Base-by-base conservation (phyloP, 1,139 yeast species). In the Magnusiomyces fungicola region DNA sequence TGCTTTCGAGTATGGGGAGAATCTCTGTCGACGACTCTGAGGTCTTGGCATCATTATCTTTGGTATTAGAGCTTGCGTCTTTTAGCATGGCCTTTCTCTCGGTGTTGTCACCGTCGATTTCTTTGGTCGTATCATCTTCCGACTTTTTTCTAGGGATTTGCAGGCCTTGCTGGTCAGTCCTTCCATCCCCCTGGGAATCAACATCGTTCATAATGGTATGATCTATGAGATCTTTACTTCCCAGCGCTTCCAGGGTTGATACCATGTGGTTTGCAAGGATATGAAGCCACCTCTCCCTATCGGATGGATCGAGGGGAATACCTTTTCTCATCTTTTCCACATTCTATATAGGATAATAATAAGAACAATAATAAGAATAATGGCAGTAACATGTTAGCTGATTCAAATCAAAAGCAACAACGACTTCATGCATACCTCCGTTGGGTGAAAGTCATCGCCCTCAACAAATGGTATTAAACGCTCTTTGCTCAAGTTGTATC, bases 271-370 rank as follows among this genome's bases (percentile, higher is more conserved):
- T 6, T 1, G 87, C 74, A 5, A 88, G 65, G 42, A 66, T 62
- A 43, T 71, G 66, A 27, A 92, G 72, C 98, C 98, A 92, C 1
- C 76, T 92, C 90, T 92, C 85, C 53, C 98, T 71, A 64, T 92
- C 98, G 1, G 81, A 94, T 62, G 92, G 97, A 0, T 80, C 78
- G 51, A 92, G 70, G 1, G 98, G 95, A 27, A 78, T 74, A 0
- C 95, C 95, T 22, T 70, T 58, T 1, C 84, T 68, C 98, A 92
- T 92, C 64, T 92, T 92, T 18, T 74, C 81, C 18, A 90, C 72
- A 62, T 92, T 92, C 55, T 62, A 55, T 14, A 48, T 44, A 3
- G 56, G 19, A n/a, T 44, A 32, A 14, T 32, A 32, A 7, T 6
- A 39, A 51, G 59, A n/a, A 57, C 16, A 7, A 32, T 32, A 12